Evolutionary conservation across 2,329 filamentous ascomycete species (phyloP), one percentile per base, ranked within the genome.

Genomic region (Xylaria sp.): DNA sequence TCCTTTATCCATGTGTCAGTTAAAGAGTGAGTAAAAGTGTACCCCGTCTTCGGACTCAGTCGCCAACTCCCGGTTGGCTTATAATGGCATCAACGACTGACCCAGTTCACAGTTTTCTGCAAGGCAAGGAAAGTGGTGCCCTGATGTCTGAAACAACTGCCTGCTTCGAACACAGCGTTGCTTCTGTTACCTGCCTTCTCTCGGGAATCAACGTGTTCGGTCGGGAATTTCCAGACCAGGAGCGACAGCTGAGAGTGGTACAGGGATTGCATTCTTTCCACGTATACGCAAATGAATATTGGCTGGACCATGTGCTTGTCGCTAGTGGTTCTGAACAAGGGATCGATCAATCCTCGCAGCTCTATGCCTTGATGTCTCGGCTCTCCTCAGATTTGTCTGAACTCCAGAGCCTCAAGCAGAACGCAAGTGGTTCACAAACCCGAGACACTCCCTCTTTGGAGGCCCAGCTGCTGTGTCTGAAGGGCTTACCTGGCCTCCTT

Each of bases 1-100:
- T 46, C 52, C 23, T 61, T 61, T 14, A 61, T 57, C 21, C 59
- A 61, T n/a, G 38, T 38, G 9, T 61, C 59, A 2, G 52, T 61
- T 2, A 61, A 40, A 21, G 59, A 61, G 52, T 57, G 57, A 38
- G 59, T 37, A 6, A 6, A n/a, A 19, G 8, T 8, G 15, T n/a
- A 23, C 28, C 11, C 15, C 17, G n/a, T 19, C 19, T n/a, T n/a
- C n/a, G n/a, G n/a, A n/a, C n/a, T n/a, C n/a, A n/a, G n/a, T n/a
- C n/a, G n/a, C n/a, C n/a, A n/a, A n/a, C n/a, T n/a, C n/a, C n/a
- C n/a, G n/a, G n/a, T n/a, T n/a, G n/a, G n/a, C n/a, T n/a, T n/a
- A n/a, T n/a, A n/a, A n/a, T n/a, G n/a, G n/a, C n/a, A n/a, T n/a
- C 14, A 15, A 14, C 31, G 51, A 15, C 6, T 12, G n/a, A 56